Evolutionary conservation across 352 stramenopile species (phyloP), one percentile per base, ranked within the genome.

Genomic region (Phytophthora cajani): DNA sequence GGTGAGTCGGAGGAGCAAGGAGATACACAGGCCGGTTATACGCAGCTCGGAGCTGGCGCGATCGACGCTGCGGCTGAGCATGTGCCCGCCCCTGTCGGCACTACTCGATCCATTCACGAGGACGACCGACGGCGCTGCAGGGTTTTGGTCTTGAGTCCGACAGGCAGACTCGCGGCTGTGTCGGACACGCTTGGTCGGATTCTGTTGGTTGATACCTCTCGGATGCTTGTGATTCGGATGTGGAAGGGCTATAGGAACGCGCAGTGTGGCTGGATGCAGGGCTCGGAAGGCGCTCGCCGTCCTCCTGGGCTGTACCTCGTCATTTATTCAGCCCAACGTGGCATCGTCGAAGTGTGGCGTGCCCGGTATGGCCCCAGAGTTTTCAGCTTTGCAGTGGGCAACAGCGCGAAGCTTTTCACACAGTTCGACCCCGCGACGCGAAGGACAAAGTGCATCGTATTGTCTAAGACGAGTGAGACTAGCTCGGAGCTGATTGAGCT

Each of bases 241-340:
- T 96, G 88, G 88, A 96, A 96, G 77, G 88, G 88, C 9, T 96
- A 96, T 68, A 85, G 88, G 5, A 91, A 93, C 65, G 88, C 87
- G 1, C 88, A 96, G 58, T 86, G 76, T 19, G 88, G 81, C 0
- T 96, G 88, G 88, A 94, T 96, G 82, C 84, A 94, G 67, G 82
- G 82, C 12, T 69, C 53, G 0, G 85, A 92, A 84, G 82, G 82
- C 50, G 62, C 73, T 33, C 65, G 67, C 59, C 75, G 84, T 2
- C 71, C 75, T 1, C 73, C 64, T 40, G 88, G 88, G 3, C 69
- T 96, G 1, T 96, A 96, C 62, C 67, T 96, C 55, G 88, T 94
- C 1, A 93, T 96, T 64, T 96, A 94, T 58, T 96, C 88, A 19
- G 88, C 83, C 7, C 84, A 93, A 60, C 84, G 88, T 55, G 88